These are phyloP conservation scores for Tuber magnatum DNA, from an alignment of 495 filamentous ascomycete genomes.

Conservation along the genomic window DNA sequence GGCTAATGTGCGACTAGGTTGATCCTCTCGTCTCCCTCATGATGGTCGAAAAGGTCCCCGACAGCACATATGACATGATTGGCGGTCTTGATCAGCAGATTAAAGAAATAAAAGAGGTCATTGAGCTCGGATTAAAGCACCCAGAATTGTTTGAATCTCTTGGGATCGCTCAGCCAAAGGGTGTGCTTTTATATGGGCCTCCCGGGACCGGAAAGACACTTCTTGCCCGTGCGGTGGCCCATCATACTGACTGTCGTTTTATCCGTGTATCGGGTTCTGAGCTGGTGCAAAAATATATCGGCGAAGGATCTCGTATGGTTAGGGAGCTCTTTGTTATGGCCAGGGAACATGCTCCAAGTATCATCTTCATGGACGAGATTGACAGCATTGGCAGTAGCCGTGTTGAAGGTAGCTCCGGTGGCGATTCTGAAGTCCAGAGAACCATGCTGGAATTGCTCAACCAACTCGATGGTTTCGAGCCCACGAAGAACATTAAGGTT, in stretches of 20 bases:
- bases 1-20: constrained; percentile 54
- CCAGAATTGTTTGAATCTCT: constrained; percentile 98
- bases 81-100: constrained; percentile 98
- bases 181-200: constrained; percentile 92
- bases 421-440: constrained; percentile 97
- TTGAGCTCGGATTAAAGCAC: constrained; percentile 96
- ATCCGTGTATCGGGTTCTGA: constrained; percentile 95
- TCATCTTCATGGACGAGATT: constrained; percentile 99
- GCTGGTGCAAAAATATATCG: constrained; percentile 98
- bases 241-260: constrained; percentile 98
- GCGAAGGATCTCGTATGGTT: constrained; percentile 96
- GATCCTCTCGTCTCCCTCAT: constrained; percentile 99
- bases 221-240: constrained; percentile 87
- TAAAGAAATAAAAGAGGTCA: constrained; percentile 99
- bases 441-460: constrained; percentile 99
- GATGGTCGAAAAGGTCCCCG: constrained; percentile 99
- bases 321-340: constrained; percentile 99
- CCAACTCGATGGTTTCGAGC: constrained; percentile 97
- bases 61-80: constrained; percentile 99
- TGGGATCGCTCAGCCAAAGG: constrained; percentile 96
- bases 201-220: constrained; percentile 97
- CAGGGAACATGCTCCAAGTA: constrained; percentile 95
- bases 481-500: constrained; percentile 99
- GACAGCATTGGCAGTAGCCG: constrained; percentile 96
- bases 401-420: constrained; percentile 88